Evolutionary conservation across 1,139 yeast genomes (phyloP), one percentile per base, ranked within the genome.

Genomic region (Diutina pseudorugosa): DNA sequence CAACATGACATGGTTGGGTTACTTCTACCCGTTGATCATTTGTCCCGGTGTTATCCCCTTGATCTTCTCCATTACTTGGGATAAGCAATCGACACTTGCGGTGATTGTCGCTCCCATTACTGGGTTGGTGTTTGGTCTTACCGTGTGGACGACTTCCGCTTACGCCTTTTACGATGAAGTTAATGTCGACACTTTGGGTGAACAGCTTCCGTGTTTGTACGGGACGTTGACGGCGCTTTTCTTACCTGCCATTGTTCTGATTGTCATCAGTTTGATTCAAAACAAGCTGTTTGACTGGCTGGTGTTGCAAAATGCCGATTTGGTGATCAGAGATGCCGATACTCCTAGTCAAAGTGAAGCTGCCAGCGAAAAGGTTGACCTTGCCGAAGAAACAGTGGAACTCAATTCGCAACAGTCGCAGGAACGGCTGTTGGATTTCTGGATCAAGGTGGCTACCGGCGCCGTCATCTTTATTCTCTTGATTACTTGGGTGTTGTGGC

Each of bases 401-500:
- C n/a, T 21, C 16, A 19, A 20, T 44, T 43, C 51, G 16, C 51
- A 52, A 19, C 60, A 55, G 47, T 52, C 57, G 40, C 52, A 57
- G 3, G 56, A 54, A 8, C 55, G 56, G 27, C 59, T 58, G 53
- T 50, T 62, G 12, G 55, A 58, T 49, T 54, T 56, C 41, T 65
- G 64, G 57, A 62, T 62, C 50, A 68, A 66, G 52, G 54, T 68
- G 7, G 69, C 75, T 2, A 62, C 66, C 47, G 65, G 61, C 19
- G 62, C 70, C 11, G 58, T 65, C 41, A 53, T 65, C 1, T 58
- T 67, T 41, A 60, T 62, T 18, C 57, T 72, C 20, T 61, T 72
- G 27, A 54, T 71, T 4, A 67, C 67, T 21, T 69, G 69, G 71
- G 72, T 73, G 11, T 50, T 74, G 11, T 73, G 77, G 77, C 78